Conservation (phyloP, 75 land plant species). For the Picea glauca region DNA sequence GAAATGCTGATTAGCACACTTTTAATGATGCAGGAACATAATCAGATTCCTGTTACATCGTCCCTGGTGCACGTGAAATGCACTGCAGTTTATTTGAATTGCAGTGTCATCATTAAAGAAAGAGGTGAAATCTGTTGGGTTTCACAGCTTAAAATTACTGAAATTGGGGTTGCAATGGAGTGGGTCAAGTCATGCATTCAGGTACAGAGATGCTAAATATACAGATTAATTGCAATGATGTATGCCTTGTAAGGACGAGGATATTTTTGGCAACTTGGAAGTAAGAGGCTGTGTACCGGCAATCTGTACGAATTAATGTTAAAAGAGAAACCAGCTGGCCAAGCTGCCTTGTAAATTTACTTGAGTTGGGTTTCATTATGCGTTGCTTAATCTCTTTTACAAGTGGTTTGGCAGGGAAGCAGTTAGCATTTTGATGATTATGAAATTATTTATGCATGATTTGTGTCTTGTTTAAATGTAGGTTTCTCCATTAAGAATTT, state of each 20-base stretch:
- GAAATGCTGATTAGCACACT: not conserved
- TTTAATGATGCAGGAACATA: not conserved
- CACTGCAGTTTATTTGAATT: not conserved
- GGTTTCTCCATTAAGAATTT: not conserved
- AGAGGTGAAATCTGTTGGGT: not conserved
- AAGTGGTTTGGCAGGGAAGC: not conserved
- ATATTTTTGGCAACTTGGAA: constrained; percentile 6
- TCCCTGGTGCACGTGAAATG: too few species aligned
- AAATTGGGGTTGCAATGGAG: not conserved
- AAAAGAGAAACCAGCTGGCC: constrained; percentile 10
- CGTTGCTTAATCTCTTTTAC: not conserved
- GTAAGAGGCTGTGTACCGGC: not conserved
- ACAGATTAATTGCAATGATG: not conserved
- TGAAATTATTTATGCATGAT: not conserved
- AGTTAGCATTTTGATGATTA: not conserved
- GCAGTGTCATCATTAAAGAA: not conserved
- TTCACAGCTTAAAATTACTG: not conserved
- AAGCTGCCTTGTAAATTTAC: constrained; percentile 3
- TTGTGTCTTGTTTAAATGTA: not conserved
- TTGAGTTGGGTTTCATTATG: not conserved
- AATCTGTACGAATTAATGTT: not conserved
- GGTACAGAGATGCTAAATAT: not conserved
- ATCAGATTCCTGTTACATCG: too few species aligned
- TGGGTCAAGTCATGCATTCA: not conserved
- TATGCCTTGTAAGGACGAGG: not conserved